These are phyloP conservation scores for Penicillium macrosclerotiorum DNA, from an alignment of 495 filamentous ascomycete species.

Conservation along the genomic window DNA sequence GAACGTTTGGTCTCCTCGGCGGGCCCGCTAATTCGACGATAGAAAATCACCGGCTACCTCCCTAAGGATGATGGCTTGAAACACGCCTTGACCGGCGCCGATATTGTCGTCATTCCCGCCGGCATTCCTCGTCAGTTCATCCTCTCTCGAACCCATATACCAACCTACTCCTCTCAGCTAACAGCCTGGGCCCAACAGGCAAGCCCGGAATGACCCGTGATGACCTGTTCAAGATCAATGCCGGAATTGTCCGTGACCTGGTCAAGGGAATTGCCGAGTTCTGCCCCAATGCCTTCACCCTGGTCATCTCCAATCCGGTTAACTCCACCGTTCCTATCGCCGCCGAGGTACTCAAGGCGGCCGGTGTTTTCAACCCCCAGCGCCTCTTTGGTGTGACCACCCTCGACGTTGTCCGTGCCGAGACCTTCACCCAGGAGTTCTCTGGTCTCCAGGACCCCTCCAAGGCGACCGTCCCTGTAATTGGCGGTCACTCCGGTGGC, in stretches of 20 bases:
- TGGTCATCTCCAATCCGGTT: constrained; percentile 98
- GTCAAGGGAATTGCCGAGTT: constrained; percentile 81
- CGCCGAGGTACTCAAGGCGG: constrained; percentile 89
- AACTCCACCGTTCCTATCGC: constrained; percentile 99
- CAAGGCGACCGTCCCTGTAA: constrained; percentile 80
- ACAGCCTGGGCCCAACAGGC: constrained; percentile 56
- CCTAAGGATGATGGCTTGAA: constrained; percentile 88
- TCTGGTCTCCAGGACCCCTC: constrained; percentile 78
- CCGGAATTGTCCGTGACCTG: constrained; percentile 86
- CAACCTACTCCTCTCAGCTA: not conserved
- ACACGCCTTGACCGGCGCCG: constrained; percentile 80
- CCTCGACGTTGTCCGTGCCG: constrained; percentile 94
- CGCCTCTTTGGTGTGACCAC: constrained; percentile 98
- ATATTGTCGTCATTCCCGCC: constrained; percentile 94
- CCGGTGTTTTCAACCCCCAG: constrained; percentile 88
- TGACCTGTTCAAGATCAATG: constrained; percentile 98
- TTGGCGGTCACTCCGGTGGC: constrained; percentile 95
- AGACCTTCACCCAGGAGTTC: constrained; percentile 90
- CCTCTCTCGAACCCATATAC: not conserved
- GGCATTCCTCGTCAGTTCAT: constrained; percentile 85
- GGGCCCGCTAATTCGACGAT: constrained; percentile 21
- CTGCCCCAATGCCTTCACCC: constrained; percentile 85
- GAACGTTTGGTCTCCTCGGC: not conserved
- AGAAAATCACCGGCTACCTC: constrained; percentile 91
- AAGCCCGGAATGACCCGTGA: constrained; percentile 99